These are phyloP conservation scores for Aquilaria yunnanensis DNA, from an alignment of 345 rosid species.

Conservation along the genomic window DNA sequence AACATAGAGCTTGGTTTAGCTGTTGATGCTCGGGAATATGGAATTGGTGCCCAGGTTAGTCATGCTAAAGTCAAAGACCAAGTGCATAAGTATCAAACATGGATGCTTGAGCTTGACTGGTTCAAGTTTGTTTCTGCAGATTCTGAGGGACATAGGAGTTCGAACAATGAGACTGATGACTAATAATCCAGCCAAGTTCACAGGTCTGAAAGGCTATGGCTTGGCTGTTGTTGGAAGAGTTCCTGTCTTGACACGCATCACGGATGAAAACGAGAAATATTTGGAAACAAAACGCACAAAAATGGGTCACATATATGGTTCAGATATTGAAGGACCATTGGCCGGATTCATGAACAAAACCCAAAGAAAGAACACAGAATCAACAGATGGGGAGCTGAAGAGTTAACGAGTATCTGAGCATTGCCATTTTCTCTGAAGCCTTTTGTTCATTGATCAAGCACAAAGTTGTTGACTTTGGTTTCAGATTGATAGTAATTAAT, in stretches of 20 bases:
- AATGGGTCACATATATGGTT: conserved; percentile 85
- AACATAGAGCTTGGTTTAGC: conserved; percentile 80
- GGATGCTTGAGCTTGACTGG: background rate
- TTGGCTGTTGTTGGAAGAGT: conserved; percentile 77
- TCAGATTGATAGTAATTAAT: no score
- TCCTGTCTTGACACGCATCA: conserved; percentile 72
- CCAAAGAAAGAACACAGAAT: conserved; percentile 6
- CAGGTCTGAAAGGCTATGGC: conserved; percentile 76
- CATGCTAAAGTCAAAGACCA: background rate
- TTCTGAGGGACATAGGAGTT: conserved; percentile 70
- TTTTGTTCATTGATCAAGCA: no score
- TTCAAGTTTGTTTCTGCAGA: conserved; percentile 30
- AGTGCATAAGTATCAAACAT: background rate
- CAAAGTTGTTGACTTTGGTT: no score
- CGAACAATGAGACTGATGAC: conserved; percentile 86
- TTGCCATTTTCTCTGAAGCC: no score
- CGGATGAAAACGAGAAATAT: conserved; percentile 75
- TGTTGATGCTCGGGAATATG: conserved; percentile 80
- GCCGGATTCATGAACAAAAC: conserved; percentile 28
- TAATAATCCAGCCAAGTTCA: conserved; percentile 88
- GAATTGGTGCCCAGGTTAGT: conserved; percentile 88
- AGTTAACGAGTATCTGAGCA: background rate
- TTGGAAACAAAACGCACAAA: conserved; percentile 76
- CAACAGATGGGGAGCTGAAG: conserved; percentile 13
- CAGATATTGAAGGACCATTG: conserved; percentile 49